Conservation (phyloP, 129 eudicot genomes). For the Flaveria ramosissima region DNA sequence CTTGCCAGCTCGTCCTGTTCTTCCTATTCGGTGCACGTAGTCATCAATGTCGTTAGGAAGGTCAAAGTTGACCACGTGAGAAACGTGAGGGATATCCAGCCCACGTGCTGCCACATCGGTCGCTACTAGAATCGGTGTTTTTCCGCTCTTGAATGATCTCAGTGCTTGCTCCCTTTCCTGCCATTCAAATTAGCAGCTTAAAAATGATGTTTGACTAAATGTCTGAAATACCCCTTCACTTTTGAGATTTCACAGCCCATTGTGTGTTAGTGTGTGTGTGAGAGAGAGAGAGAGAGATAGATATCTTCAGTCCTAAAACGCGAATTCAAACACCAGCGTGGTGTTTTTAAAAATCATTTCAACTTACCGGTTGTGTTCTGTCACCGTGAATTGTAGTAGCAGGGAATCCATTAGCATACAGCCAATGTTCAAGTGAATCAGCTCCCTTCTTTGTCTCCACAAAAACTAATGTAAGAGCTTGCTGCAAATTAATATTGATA, state of each 20-base stretch:
- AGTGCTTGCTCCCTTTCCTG: conserved; percentile 37
- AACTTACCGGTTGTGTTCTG: conserved; percentile 34
- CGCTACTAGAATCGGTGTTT: conserved; percentile 34
- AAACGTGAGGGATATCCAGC: conserved; percentile 26
- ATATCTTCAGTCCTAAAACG: no score
- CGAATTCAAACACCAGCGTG: no score
- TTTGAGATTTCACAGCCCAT: background rate
- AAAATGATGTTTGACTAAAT: background rate
- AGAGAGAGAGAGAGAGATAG: no score
- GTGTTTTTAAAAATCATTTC: conserved; percentile 7
- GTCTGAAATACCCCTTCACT: background rate
- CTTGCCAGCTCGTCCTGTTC: conserved; percentile 34
- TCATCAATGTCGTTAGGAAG: conserved; percentile 37
- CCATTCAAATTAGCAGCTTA: background rate
- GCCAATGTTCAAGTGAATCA: conserved; percentile 75
- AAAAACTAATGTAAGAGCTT: conserved; percentile 66
- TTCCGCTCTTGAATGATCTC: conserved; percentile 33
- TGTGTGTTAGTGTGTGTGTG: no score
- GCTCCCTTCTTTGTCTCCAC: conserved; percentile 93
- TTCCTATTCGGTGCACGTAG: conserved; percentile 31
- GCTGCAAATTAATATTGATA: conserved; percentile 41
- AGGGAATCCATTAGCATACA: conserved; percentile 54
- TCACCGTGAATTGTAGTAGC: conserved; percentile 39
- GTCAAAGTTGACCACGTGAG: conserved; percentile 36
- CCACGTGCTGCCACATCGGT: conserved; percentile 39